A percentile compares a stretch with the other conserved stretches of the same genome.
phyloP scores from a whole-genome alignment of 768 basidiomycete species.

The Tricholoma flavovirens region DNA sequence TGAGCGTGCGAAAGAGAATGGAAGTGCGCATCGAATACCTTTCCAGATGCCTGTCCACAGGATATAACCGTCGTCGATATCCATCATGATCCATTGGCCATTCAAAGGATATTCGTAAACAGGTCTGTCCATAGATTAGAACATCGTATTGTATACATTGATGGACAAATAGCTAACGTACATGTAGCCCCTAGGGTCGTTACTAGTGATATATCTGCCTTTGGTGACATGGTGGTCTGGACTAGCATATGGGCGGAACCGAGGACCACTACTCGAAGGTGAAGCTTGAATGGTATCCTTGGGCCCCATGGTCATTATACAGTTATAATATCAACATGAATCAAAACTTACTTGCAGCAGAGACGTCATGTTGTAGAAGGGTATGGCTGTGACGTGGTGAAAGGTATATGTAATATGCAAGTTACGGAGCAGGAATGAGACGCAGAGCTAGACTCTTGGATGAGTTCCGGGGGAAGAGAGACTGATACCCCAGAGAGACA shows the following conservation, averaged over 20 bases:
- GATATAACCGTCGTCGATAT: conserved; percentile 89
- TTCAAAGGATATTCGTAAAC: conserved; percentile 89
- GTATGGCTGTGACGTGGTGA: conserved; percentile 5
- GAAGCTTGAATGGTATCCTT: conserved; percentile 39
- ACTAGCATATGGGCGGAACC: conserved; percentile 67
- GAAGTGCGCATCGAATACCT: conserved; percentile 38
- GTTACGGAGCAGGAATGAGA: conserved; percentile 12
- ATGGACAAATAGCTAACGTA: conserved; percentile 29
- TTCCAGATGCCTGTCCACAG: conserved; percentile 96
- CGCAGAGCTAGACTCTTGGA: conserved; percentile 18
- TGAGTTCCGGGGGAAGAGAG: conserved; percentile 14
- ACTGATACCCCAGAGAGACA: conserved; percentile 6
- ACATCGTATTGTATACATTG: not conserved
- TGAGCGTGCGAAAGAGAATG: not conserved
- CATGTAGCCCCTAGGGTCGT: conserved; percentile 88
- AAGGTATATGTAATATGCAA: conserved; percentile 13
- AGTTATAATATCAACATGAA: not conserved
- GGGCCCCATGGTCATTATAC: conserved; percentile 1
- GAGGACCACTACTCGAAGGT: conserved; percentile 33
- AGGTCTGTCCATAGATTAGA: conserved; percentile 38
- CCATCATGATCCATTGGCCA: conserved; percentile 94
- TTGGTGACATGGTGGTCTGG: conserved; percentile 77
- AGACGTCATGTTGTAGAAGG: conserved; percentile 34
- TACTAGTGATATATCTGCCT: conserved; percentile 85
- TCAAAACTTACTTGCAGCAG: conserved; percentile 36